Evolutionary conservation across 2,329 filamentous ascomycete species (phyloP), one percentile per base, ranked within the genome.

Genomic region (Colletotrichum somersetense): DNA sequence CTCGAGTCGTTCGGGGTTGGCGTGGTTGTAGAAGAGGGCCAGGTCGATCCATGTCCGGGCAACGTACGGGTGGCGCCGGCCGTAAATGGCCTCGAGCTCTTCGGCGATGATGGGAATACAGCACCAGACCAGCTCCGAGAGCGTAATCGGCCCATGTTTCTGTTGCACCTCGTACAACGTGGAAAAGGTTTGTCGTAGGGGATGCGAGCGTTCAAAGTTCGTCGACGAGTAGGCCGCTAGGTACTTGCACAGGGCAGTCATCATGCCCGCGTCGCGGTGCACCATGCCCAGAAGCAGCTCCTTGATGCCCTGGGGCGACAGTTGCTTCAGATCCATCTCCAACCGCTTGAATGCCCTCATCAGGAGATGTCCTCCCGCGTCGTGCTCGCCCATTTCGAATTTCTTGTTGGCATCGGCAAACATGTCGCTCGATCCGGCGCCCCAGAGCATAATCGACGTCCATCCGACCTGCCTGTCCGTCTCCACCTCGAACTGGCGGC

Each of bases 211-310:
- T 65, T 85, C 83, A 38, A 83, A 78, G 74, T 85, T 83, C 1
- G 83, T 85, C 7, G 82, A 78, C 56, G 83, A 82, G 68, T 83
- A 85, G 16, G 83, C 83, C 2, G 83, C 82, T 42, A 85, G 74
- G 70, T 85, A 85, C 66, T 85, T 85, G 77, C 81, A 85, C 18
- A 85, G 77, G 1, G 83, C 82, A n/a, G 82, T 83, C 78, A 84
- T 83, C 80, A 85, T 80, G 23, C 83, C 83, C 18, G 81, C 79
- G 65, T 85, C 83, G 42, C 83, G 81, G 62, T 83, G 79, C 7
- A 85, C 82, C 82, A 85, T 84, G 52, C 83, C 82, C 30, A 85
- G 74, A 20, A 85, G 76, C 26, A 85, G 73, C 73, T 85, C 83
- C 57, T 82, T 80, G 65, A 85, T 83, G 2, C 82, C 82, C 58